phyloP scores from a whole-genome alignment of 2,329 filamentous ascomycete genomes.

The Talaromyces sp. region DNA sequence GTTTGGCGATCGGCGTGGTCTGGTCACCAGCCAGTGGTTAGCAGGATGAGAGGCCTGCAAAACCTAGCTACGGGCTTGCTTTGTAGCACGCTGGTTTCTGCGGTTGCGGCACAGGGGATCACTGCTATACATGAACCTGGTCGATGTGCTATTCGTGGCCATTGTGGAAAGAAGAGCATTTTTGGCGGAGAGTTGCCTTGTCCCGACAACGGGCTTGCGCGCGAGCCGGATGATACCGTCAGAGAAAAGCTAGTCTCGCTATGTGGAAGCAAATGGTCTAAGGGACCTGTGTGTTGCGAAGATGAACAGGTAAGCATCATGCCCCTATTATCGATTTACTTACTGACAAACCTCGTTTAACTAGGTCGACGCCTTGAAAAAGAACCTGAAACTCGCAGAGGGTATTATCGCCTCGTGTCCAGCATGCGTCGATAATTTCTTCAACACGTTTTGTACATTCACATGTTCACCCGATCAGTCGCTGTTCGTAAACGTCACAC shows the following conservation, averaged over 20 bases:
- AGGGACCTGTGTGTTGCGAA: slow-evolving; percentile 81
- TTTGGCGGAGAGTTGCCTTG: slow-evolving; percentile 90
- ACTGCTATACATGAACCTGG: slow-evolving; percentile 73
- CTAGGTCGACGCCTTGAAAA: slow-evolving; percentile 74
- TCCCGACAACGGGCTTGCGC: slow-evolving; percentile 81
- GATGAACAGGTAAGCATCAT: slow-evolving; percentile 62
- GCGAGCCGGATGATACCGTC: slow-evolving; percentile 68
- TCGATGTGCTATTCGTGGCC: slow-evolving; percentile 83
- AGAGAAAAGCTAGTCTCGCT: slow-evolving; percentile 77
- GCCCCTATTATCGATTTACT: neutral
- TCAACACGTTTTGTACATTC: slow-evolving; percentile 96
- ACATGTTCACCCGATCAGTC: slow-evolving; percentile 97
- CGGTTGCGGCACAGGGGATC: slow-evolving; percentile 33
- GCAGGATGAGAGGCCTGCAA: slow-evolving; percentile 34
- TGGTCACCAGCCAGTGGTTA: slow-evolving; percentile 13
- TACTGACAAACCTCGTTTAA: slow-evolving; percentile 22
- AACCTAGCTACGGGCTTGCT: slow-evolving; percentile 30
- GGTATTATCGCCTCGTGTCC: slow-evolving; percentile 90
- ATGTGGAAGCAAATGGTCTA: slow-evolving; percentile 83
- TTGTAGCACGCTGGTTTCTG: slow-evolving; percentile 28
- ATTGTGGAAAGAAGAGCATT: slow-evolving; percentile 86
- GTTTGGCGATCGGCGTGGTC: slow-evolving; percentile 9
- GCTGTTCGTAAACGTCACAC: slow-evolving; percentile 88
- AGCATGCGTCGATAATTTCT: slow-evolving; percentile 97
- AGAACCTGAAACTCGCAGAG: slow-evolving; percentile 81